These are phyloP conservation scores for Phytophthora aleatoria DNA, from an alignment of 352 stramenopile species.

Conservation along the genomic window DNA sequence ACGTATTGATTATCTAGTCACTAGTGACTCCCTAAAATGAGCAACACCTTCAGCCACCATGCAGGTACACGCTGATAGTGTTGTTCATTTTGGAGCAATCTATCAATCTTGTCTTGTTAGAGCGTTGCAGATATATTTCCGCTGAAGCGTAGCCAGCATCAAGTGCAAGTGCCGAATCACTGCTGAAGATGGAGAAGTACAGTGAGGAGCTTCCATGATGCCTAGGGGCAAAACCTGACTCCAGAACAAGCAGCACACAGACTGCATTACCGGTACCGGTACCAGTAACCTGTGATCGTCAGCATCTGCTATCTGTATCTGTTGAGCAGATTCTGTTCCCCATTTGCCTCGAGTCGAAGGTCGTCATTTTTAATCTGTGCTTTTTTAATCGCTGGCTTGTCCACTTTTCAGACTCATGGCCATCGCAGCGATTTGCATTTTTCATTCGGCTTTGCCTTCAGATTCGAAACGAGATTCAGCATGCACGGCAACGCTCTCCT, in stretches of 20 bases:
- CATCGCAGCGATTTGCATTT: not conserved
- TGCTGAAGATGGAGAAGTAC: no score
- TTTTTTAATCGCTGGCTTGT: not conserved
- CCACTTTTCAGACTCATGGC: not conserved
- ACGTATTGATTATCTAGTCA: not conserved
- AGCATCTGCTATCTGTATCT: not conserved
- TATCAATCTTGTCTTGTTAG: no score
- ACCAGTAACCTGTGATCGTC: not conserved
- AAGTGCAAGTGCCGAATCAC: no score
- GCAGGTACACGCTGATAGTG: no score
- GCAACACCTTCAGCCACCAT: not conserved
- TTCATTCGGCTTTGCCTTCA: not conserved
- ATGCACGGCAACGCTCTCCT: not conserved
- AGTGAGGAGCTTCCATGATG: no score
- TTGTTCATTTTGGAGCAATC: no score
- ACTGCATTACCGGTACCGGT: no score
- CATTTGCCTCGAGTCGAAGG: not conserved
- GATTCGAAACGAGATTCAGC: not conserved
- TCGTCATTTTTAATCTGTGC: not conserved
- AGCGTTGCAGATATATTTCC: no score
- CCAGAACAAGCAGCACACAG: no score
- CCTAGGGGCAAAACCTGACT: no score
- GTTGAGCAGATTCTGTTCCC: not conserved
- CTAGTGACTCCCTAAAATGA: not conserved
- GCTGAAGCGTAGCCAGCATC: no score